A percentile compares a stretch with the other conserved stretches of the same genome.
Conservation (phyloP, 192 early-diverging fungal genomes). For the Coemansia asiatica region DNA sequence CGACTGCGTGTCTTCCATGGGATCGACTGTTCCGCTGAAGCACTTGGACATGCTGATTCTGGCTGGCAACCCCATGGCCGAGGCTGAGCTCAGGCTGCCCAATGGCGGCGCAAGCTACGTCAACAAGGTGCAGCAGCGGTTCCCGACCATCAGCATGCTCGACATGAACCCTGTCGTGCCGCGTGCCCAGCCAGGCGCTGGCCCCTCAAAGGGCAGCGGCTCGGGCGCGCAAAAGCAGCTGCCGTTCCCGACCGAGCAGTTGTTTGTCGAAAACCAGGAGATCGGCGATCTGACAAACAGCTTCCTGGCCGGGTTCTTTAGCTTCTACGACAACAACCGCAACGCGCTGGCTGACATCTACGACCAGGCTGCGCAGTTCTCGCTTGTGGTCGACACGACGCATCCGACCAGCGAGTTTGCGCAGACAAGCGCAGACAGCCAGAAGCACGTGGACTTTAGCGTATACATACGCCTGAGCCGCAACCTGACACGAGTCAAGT, state of each 20-base stretch:
- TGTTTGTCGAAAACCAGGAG: slow-evolving; percentile 40
- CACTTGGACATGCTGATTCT: slow-evolving; percentile 38
- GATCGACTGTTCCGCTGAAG: slow-evolving; percentile 41
- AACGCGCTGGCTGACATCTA: slow-evolving; percentile 40
- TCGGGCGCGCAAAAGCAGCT: slow-evolving; percentile 16
- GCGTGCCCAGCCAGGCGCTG: slow-evolving; percentile 19
- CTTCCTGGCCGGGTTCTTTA: slow-evolving; percentile 44
- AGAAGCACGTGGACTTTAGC: slow-evolving; percentile 44
- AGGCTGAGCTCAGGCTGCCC: slow-evolving; percentile 24
- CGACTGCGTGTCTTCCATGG: slow-evolving; percentile 38
- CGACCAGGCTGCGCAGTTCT: slow-evolving; percentile 32
- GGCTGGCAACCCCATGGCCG: slow-evolving; percentile 35
- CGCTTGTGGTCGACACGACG: slow-evolving; percentile 48
- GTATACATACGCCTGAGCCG: slow-evolving; percentile 44
- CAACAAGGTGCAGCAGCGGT: slow-evolving; percentile 48
- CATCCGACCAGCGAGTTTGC: slow-evolving; percentile 40
- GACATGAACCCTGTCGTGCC: slow-evolving; percentile 47
- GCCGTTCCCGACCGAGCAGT: slow-evolving; percentile 36
- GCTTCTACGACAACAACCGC: slow-evolving; percentile 43
- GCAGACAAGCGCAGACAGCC: slow-evolving; percentile 36
- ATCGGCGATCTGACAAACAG: slow-evolving; percentile 35
- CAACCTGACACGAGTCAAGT: slow-evolving; percentile 38
- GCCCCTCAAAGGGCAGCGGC: neutral
- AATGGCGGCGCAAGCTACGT: slow-evolving; percentile 38
- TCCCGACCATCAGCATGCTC: slow-evolving; percentile 49